These are phyloP conservation scores for Crithidia fasciculata DNA, from an alignment of 208 protist genomes.

Conservation along the genomic window DNA sequence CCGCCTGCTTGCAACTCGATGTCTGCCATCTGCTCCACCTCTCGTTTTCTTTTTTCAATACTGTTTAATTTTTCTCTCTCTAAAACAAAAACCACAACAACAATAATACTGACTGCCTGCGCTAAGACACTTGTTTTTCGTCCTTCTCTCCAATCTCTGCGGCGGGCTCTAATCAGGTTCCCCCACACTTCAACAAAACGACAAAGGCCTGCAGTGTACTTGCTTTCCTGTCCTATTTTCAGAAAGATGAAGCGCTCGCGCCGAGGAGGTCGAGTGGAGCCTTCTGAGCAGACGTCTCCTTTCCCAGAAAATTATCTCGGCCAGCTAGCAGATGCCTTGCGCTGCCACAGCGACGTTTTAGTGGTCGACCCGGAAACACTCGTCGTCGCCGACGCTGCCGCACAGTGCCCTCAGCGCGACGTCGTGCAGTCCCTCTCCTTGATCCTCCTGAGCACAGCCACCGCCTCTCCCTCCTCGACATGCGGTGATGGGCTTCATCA, in stretches of 20 bases:
- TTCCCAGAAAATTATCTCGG: background rate
- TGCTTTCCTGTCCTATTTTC: too few species aligned
- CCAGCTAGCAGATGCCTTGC: background rate
- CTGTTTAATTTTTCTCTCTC: too few species aligned
- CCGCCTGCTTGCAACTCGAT: too few species aligned
- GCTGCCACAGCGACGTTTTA: background rate
- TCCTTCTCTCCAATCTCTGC: too few species aligned
- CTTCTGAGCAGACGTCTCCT: background rate
- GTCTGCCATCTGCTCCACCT: too few species aligned
- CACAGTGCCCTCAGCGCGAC: background rate
- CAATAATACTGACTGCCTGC: too few species aligned
- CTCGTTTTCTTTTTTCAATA: too few species aligned
- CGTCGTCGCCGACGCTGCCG: background rate
- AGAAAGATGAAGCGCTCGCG: slow-evolving; percentile 1
- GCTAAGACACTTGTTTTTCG: background rate
- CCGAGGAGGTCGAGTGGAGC: background rate
- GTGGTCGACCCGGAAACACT: background rate
- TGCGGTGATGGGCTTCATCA: background rate
- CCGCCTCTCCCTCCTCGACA: background rate
- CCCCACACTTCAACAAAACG: too few species aligned
- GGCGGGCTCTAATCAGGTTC: too few species aligned
- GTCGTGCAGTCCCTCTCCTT: background rate
- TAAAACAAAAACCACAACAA: too few species aligned
- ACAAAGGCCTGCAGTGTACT: too few species aligned
- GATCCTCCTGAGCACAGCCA: background rate